Conservation (phyloP, 345 rosid genomes). For the Angophora floribunda region DNA sequence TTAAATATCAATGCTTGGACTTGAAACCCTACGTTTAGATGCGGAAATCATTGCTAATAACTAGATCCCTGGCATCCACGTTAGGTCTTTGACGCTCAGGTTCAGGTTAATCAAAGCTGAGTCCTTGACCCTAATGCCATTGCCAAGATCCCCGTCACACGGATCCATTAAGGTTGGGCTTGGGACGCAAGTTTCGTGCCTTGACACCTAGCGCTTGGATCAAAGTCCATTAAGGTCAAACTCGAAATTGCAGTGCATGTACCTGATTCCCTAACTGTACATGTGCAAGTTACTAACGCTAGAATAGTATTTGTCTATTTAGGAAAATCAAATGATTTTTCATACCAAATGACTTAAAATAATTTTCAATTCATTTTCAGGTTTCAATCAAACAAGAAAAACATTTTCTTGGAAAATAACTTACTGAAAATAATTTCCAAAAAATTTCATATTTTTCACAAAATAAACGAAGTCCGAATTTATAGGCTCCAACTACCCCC, state of each 20-base stretch:
- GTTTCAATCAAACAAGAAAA: too few species aligned
- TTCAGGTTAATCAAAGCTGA: background rate
- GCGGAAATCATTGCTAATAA: background rate
- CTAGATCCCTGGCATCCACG: background rate
- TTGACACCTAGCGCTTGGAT: background rate
- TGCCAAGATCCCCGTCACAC: background rate
- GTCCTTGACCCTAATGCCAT: fast-evolving
- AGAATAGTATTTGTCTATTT: too few species aligned
- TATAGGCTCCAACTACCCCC: background rate
- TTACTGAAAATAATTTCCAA: background rate
- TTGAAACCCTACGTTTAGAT: background rate
- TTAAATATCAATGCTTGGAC: too few species aligned
- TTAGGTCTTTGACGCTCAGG: background rate
- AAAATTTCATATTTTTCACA: too few species aligned
- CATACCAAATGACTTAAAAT: background rate
- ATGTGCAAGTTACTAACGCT: background rate
- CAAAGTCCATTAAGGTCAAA: background rate
- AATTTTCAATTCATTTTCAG: too few species aligned
- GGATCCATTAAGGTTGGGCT: background rate
- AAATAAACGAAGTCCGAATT: background rate
- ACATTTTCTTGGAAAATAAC: background rate
- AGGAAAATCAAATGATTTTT: background rate
- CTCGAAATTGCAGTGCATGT: background rate
- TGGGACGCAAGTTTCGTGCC: background rate
- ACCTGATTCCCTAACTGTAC: fast-evolving